Conservation (phyloP, 805 yeast species). For the Isabelozyma rhagii region DNA sequence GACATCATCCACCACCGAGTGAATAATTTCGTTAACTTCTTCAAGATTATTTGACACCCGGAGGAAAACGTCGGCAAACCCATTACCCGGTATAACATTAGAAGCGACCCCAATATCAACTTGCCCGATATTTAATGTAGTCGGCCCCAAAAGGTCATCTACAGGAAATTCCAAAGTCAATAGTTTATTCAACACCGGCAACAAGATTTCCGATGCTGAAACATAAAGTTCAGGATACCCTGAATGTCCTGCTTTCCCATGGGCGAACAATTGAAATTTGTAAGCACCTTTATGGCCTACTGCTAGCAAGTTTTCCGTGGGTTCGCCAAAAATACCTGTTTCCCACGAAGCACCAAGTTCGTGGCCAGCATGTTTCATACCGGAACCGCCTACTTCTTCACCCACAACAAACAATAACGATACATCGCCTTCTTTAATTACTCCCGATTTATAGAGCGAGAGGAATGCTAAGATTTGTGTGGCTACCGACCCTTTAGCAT, state of each 20-base stretch:
- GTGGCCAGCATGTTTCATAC: slow-evolving; percentile 49
- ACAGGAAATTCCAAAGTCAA: slow-evolving; percentile 44
- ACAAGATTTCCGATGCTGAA: slow-evolving; percentile 55
- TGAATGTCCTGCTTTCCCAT: slow-evolving; percentile 62
- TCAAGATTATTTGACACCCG: slow-evolving; percentile 52
- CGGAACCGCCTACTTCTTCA: slow-evolving; percentile 65
- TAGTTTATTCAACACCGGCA: slow-evolving; percentile 48
- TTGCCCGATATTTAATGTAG: slow-evolving; percentile 60
- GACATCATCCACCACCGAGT: slow-evolving; percentile 26
- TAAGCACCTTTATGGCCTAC: slow-evolving; percentile 67
- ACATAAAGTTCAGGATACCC: slow-evolving; percentile 71
- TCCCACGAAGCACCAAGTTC: slow-evolving; percentile 49
- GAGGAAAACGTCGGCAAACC: slow-evolving; percentile 46
- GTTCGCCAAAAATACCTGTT: slow-evolving; percentile 69
- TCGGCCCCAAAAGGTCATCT: slow-evolving; percentile 52
- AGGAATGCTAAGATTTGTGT: slow-evolving; percentile 54
- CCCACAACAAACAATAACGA: slow-evolving; percentile 64
- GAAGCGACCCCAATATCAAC: slow-evolving; percentile 62
- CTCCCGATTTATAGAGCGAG: slow-evolving; percentile 38
- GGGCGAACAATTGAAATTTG: slow-evolving; percentile 37
- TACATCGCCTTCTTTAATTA: slow-evolving; percentile 51
- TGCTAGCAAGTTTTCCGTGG: slow-evolving; percentile 66
- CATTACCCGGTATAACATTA: slow-evolving; percentile 62
- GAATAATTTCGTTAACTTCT: slow-evolving; percentile 32
- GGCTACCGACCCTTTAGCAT: slow-evolving; percentile 72